Evolutionary conservation across 768 basidiomycete species (phyloP), one percentile per base, ranked within the genome.

Genomic region (Lactarius pseudohatsudake): DNA sequence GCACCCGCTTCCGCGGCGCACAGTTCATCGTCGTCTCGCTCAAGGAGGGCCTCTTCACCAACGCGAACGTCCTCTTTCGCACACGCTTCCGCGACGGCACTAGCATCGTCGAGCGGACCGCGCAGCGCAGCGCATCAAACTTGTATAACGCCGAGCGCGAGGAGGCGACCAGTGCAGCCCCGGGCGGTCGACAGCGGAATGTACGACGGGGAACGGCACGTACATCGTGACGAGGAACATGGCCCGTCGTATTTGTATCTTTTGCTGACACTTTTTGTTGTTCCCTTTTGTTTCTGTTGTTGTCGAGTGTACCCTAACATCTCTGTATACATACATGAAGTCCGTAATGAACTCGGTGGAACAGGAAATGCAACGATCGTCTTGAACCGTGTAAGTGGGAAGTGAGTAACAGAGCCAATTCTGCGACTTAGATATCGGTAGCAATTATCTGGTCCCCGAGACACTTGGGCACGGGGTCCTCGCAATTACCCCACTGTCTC

Each of bases 11-110:
- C 85, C 96, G 94, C 78, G 96, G 96, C 50, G 91, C 91, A 18
- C 97, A 99, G 75, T 99, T 98, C 79, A 97, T 98, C 73, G 97
- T 98, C 59, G 96, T 98, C 64, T 93, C 90, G 22, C 81, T 98
- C 64, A 98, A 98, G 77, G 97, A 98, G 73, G 96, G 96, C 6
- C 81, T 98, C 55, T 98, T 98, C 79, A 94, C 94, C 10, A 98
- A 98, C 72, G 97, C 96, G 45, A 98, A 99, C 72, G 96, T 95
- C 15, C 80, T 98, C 38, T 99, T 98, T 83, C 85, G 89, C 40
- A 91, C 96, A 16, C 85, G 91, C 61, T 98, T 98, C 81, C 83
- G 93, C 36, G 95, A 99, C 73, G 96, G 96, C 3, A 98, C 95
- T 5, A 92, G 89, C 28, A 82, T 96, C 61, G 94, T 96, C 30